Percentiles rank a stretch among this genome's conserved stretches.
phyloP scores from a whole-genome alignment of 768 basidiomycete genomes.

The Fibroporia radiculosa region DNA sequence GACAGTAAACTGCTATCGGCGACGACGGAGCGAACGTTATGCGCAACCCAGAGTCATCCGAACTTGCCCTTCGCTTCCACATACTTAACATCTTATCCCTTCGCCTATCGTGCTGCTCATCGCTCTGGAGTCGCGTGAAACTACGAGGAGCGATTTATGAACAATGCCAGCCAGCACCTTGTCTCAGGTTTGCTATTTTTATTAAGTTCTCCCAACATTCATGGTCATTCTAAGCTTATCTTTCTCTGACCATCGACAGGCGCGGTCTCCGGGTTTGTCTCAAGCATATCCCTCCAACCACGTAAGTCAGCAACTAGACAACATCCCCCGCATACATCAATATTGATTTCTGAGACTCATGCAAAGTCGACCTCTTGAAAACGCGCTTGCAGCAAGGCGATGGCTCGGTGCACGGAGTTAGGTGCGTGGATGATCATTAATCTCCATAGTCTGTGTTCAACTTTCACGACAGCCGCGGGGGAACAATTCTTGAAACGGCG shows the following conservation, averaged over 20 bases:
- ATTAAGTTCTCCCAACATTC: no score
- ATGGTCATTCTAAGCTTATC: background rate
- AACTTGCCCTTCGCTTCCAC: no score
- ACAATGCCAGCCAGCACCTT: constrained; percentile 61
- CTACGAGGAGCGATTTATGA: constrained; percentile 43
- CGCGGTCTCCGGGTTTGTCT: constrained; percentile 71
- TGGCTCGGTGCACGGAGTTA: constrained; percentile 16
- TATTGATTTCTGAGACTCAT: background rate
- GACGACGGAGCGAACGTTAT: no score
- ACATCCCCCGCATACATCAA: no score
- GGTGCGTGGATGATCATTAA: background rate
- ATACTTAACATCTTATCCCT: no score
- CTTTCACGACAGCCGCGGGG: background rate
- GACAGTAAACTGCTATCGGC: no score
- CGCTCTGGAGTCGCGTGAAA: no score
- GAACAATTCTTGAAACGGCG: constrained; percentile 40
- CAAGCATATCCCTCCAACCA: constrained; percentile 70
- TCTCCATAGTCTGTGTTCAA: background rate
- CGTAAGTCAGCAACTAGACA: constrained; percentile 37
- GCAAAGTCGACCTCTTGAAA: constrained; percentile 79
- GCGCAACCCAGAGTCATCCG: no score
- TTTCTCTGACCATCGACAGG: constrained; percentile 33
- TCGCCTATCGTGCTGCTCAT: no score
- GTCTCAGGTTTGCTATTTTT: constrained; percentile 45
- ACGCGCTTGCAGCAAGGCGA: constrained; percentile 87